Base-by-base conservation (phyloP, 1,284 basidiomycete species). In the Fomes fomentarius region DNA sequence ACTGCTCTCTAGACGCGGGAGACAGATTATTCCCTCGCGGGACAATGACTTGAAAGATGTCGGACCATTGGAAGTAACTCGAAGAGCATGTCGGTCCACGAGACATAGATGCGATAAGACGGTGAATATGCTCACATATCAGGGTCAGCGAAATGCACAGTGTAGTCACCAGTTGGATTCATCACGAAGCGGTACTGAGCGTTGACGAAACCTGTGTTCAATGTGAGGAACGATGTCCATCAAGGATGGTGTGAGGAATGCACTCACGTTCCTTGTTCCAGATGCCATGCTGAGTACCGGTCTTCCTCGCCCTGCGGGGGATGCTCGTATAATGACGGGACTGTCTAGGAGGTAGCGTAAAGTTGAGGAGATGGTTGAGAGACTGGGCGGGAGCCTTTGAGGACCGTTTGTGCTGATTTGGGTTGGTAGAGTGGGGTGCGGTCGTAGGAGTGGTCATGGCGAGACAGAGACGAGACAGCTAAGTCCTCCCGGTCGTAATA, bases 51-150 rank as follows among this genome's bases (percentile, higher is more conserved):
- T 98, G 96, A 8, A 97, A 79, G 62, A 99, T 93, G 72, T 98
- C 93, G n/a, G 90, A 84, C 94, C 94, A 97, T 76, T 95, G 91
- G 71, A 97, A 91, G 74, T 88, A 93, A 64, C 93, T 95, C 24
- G 64, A 14, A 22, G 7, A 48, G 25, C 52, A 28, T 57, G 56
- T 66, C 47, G 62, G 61, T 56, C 52, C 46, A 28, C 28, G 25
- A 22, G 45, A 33, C 51, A 57, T 47, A 57, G 47, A 50, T 15
- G 12, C 31, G 50, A 43, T 54, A 47, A 48, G 48, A 17, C 21
- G 21, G 24, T 44, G 48, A 49, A 15, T 56, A 50, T 46, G 76
- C 90, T 66, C 68, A 90, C 93, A 96, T 94, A 71, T 96, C 93
- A 30, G 93, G 94, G 72, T 97, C 95, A 44, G 93, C 93, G 69